Conservation (phyloP, 2,329 filamentous ascomycete genomes). For the Massarina eburnea region DNA sequence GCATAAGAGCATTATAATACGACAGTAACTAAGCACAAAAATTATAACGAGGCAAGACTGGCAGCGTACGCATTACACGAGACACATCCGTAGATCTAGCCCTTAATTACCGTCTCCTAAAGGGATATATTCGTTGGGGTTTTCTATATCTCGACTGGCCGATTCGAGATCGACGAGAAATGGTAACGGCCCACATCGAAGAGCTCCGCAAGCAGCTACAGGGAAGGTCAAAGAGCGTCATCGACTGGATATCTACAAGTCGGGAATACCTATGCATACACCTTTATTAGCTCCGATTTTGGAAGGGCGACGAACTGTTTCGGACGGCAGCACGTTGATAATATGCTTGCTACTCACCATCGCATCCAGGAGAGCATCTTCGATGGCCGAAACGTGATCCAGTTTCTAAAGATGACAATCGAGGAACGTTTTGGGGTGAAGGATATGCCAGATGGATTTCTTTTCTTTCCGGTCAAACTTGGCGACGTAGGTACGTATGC, state of each 20-base stretch:
- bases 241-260: conserved; percentile 41
- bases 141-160: conserved; percentile 33
- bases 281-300: conserved; percentile 58
- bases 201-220: conserved; percentile 33
- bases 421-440: conserved; percentile 53
- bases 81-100: conserved; percentile 1
- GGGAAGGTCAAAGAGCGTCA: conserved; percentile 33
- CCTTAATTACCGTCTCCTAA: conserved; percentile 27
- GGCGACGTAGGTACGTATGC: too few species aligned
- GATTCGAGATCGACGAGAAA: conserved; percentile 38
- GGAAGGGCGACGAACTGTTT: conserved; percentile 56
- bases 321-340: conserved; percentile 55
- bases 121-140: conserved; percentile 36
- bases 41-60: conserved; percentile 48
- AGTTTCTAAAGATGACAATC: conserved; percentile 52
- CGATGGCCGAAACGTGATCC: conserved; percentile 32
- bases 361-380: conserved; percentile 55
- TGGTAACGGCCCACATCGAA: conserved; percentile 34
- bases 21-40: conserved; percentile 3
- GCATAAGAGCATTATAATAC: neutral
- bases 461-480: conserved; percentile 56
- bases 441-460: conserved; percentile 54
- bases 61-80: conserved; percentile 40
- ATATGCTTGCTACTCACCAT: conserved; percentile 54
- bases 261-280: conserved; percentile 57